Evolutionary conservation across 2,329 filamentous ascomycete species (phyloP), one percentile per base, ranked within the genome.

Genomic region (Aspergillus japonicus): DNA sequence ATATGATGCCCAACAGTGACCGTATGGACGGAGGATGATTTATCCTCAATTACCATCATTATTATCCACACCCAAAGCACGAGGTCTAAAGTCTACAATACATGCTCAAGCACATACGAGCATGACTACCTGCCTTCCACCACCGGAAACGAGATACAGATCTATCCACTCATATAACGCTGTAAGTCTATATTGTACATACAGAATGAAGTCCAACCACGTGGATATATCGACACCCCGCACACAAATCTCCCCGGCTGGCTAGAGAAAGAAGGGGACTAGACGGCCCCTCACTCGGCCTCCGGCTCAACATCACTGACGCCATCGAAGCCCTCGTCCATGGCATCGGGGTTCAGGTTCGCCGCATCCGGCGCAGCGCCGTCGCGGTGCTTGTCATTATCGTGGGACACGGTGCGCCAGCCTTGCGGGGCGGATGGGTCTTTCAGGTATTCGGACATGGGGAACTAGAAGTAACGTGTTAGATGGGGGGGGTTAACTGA

Each of bases 391-490:
- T 71, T 64, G 35, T 80, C 79, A 55, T 77, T 80, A 64, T 84
- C 80, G 59, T 87, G 83, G 33, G 82, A 82, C 49, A 85, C 76
- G 31, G 83, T 81, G 68, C 77, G 80, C 86, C 86, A 88, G 4
- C 85, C 84, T 19, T 82, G 77, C 5, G 79, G 73, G 61, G 81
- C 75, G 1, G 70, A 72, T 2, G 75, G 56, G 62, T 88, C 86
- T 69, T 88, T 88, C 55, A 85, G 70, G 62, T 87, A 88, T 73
- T 88, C 86, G 31, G 87, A 83, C 62, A 87, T 88, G 2, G 86
- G 85, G 78, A 88, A 89, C 79, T 81, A 60, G 35, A 4, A 42
- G 14, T n/a, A 47, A 2, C 3, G 14, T 44, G 21, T 54, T 35
- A 26, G 61, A 44, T 4, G 7, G 6, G 29, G 35, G 24, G 29